Evolutionary conservation across 805 yeast genomes (phyloP).

Genomic region (Ogataea naganishii): DNA sequence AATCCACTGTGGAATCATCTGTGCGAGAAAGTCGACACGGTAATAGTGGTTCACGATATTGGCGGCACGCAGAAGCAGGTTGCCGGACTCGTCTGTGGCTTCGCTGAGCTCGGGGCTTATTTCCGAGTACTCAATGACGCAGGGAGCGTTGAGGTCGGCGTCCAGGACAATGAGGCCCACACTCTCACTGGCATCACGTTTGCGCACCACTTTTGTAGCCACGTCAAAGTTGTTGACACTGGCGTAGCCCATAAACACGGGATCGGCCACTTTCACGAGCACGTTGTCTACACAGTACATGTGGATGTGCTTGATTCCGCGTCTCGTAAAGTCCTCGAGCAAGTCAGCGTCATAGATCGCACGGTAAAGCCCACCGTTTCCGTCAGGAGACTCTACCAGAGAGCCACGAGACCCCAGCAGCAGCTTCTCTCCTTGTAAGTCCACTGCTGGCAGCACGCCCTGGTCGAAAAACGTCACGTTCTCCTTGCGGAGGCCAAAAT

Average conservation of each 20-base stretch:
- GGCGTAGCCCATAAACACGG: constrained; percentile 81
- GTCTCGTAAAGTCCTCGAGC: constrained; percentile 54
- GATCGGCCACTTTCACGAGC: constrained; percentile 89
- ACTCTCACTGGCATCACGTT: constrained; percentile 76
- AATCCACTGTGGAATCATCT: constrained; percentile 62
- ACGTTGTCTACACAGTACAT: constrained; percentile 97
- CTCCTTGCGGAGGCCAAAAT: constrained; percentile 57
- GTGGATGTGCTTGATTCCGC: constrained; percentile 82
- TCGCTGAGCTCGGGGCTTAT: constrained; percentile 67
- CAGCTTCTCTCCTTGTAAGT: constrained; percentile 58
- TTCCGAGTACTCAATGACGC: constrained; percentile 94
- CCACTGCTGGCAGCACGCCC: constrained; percentile 90
- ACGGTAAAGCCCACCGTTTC: constrained; percentile 93
- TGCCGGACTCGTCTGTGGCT: constrained; percentile 49
- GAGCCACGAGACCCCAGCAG: constrained; percentile 46
- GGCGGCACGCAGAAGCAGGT: constrained; percentile 80
- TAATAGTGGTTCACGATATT: constrained; percentile 97
- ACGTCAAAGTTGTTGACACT: constrained; percentile 56
- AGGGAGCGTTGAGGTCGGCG: constrained; percentile 49
- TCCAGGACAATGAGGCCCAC: constrained; percentile 88
- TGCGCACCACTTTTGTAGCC: constrained; percentile 93
- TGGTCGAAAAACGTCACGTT: constrained; percentile 84
- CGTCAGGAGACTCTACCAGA: constrained; percentile 88
- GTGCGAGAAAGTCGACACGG: constrained; percentile 61
- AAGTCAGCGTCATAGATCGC: constrained; percentile 63